phyloP scores from a whole-genome alignment of 352 stramenopile species.

The Phytophthora crassamura region DNA sequence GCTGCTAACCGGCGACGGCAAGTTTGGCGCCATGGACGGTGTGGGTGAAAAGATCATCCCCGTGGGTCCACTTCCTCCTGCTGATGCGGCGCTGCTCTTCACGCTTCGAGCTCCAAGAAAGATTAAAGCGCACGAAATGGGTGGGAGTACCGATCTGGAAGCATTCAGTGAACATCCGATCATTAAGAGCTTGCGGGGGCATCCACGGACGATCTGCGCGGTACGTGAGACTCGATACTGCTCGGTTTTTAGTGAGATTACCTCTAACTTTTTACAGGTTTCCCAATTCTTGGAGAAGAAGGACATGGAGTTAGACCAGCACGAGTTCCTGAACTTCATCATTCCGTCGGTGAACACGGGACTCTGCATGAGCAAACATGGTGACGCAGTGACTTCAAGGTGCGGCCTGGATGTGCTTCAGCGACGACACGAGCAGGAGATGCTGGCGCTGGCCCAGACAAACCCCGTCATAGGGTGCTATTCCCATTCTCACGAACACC shows the following conservation, averaged over 20 bases:
- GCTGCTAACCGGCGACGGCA: constrained; percentile 73
- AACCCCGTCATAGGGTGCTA: constrained; percentile 14
- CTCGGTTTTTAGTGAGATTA: background rate
- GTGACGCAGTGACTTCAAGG: constrained; percentile 3
- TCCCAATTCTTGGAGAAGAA: constrained; percentile 85
- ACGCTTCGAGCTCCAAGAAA: constrained; percentile 76
- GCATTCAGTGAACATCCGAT: constrained; percentile 71
- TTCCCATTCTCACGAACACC: constrained; percentile 31
- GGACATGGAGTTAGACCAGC: constrained; percentile 85
- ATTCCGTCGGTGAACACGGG: constrained; percentile 82
- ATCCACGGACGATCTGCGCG: constrained; percentile 78
- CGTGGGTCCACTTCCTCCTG: constrained; percentile 67
- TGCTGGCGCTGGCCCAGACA: constrained; percentile 9
- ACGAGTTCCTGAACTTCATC: constrained; percentile 84
- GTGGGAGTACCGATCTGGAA: constrained; percentile 63
- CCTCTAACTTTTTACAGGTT: constrained; percentile 36
- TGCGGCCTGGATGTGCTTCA: constrained; percentile 16
- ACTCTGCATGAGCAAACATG: constrained; percentile 52
- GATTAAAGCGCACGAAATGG: constrained; percentile 84
- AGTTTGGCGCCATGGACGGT: constrained; percentile 79
- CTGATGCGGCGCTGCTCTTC: constrained; percentile 77
- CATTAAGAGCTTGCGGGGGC: constrained; percentile 64
- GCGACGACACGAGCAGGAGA: constrained; percentile 15
- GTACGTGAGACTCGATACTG: constrained; percentile 29
- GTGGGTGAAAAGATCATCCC: constrained; percentile 82